These are phyloP conservation scores for Leccinum broughii DNA, from an alignment of 768 basidiomycete genomes.

Conservation along the genomic window DNA sequence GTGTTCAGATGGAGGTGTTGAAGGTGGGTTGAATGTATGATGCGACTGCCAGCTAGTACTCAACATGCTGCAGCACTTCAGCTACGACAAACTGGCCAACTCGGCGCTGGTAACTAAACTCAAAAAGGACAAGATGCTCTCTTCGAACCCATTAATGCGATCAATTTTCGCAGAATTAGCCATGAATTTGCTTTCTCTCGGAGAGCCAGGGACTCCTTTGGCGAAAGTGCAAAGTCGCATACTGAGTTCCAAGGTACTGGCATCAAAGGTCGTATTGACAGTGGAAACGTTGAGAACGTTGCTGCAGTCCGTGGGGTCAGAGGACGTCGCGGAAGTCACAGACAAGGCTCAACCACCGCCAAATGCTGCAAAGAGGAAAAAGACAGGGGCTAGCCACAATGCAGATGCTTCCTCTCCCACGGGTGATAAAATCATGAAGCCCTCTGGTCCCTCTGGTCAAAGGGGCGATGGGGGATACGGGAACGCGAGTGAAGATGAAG, in stretches of 20 bases:
- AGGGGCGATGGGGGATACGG: constrained; percentile 28
- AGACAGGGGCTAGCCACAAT: neutral
- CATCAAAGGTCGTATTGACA: constrained; percentile 52
- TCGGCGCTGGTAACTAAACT: constrained; percentile 73
- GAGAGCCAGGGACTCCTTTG: constrained; percentile 33
- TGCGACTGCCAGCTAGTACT: neutral
- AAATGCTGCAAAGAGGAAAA: constrained; percentile 15
- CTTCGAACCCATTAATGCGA: constrained; percentile 47
- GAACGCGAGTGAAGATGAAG: constrained; percentile 9
- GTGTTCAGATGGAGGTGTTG: constrained; percentile 57
- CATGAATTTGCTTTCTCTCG: constrained; percentile 34
- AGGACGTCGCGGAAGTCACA: constrained; percentile 20
- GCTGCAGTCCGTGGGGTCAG: constrained; percentile 27
- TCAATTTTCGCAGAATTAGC: constrained; percentile 49
- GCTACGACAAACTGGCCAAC: constrained; percentile 57
- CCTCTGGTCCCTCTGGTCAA: constrained; percentile 8
- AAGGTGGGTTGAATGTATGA: constrained; percentile 51
- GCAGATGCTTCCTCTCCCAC: constrained; percentile 1
- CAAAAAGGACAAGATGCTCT: constrained; percentile 66
- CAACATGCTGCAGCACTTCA: constrained; percentile 46
- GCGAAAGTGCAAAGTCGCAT: constrained; percentile 72
- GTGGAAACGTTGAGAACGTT: constrained; percentile 51
- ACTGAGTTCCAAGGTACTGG: constrained; percentile 74
- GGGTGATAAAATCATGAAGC: neutral
- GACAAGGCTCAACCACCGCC: constrained; percentile 14